Percentiles rank a stretch among this genome's conserved stretches.
phyloP scores from a whole-genome alignment of 441 rosid genomes.

The Omphalea diandra region DNA sequence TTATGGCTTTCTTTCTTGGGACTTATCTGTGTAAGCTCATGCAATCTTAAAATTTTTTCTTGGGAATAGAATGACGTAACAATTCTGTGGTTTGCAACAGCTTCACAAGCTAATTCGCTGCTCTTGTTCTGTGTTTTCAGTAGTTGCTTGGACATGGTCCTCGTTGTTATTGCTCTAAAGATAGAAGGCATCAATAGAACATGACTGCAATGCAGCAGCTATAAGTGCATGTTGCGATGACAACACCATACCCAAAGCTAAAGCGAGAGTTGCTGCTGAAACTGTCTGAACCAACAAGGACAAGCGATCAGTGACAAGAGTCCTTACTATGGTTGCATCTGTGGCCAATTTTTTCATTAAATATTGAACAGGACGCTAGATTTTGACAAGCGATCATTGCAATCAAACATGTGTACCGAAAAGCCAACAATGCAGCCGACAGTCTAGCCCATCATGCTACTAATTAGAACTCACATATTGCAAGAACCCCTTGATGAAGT shows the following conservation, averaged over 20 bases:
- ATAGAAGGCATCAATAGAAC: constrained; percentile 10
- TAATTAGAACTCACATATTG: too few species aligned
- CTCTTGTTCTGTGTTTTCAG: constrained; percentile 17
- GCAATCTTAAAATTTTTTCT: constrained; percentile 7
- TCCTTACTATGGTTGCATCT: constrained; percentile 21
- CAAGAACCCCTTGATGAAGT: too few species aligned
- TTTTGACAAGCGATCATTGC: too few species aligned
- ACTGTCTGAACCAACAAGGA: constrained; percentile 14
- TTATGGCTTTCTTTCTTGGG: constrained; percentile 8
- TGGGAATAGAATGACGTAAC: constrained; percentile 19
- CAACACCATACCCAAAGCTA: constrained; percentile 8
- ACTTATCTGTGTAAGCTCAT: constrained; percentile 16
- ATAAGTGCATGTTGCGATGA: constrained; percentile 17
- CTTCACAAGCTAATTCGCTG: constrained; percentile 15
- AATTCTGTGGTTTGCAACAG: constrained; percentile 14
- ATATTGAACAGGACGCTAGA: too few species aligned
- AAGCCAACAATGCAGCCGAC: too few species aligned
- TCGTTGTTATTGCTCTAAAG: not conserved
- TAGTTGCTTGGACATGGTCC: constrained; percentile 6
- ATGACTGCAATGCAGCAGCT: constrained; percentile 14
- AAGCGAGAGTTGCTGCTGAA: constrained; percentile 9
- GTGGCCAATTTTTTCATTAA: constrained; percentile 28
- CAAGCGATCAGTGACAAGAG: constrained; percentile 12
- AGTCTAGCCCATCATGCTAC: too few species aligned
- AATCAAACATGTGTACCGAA: too few species aligned